Conservation (phyloP, 2,329 filamentous ascomycete genomes). For the Colletotrichum truncatum region DNA sequence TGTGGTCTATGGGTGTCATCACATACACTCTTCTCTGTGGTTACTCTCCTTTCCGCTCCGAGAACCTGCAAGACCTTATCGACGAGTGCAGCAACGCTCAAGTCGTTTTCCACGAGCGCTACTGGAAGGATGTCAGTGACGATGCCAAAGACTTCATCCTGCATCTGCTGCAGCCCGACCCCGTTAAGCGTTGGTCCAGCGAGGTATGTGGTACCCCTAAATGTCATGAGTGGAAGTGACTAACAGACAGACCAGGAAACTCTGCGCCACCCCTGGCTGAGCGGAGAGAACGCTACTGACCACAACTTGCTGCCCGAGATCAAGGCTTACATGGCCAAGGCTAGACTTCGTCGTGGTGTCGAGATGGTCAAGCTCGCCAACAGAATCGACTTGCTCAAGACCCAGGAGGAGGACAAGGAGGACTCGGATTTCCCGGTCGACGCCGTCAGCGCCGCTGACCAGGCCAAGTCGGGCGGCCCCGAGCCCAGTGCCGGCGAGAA, state of each 20-base stretch:
- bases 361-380: slow-evolving; percentile 96
- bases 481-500: slow-evolving; percentile 36
- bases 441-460: slow-evolving; percentile 63
- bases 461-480: slow-evolving; percentile 39
- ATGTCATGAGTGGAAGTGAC: neutral
- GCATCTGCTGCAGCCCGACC: slow-evolving; percentile 79
- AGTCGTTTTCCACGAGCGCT: slow-evolving; percentile 95
- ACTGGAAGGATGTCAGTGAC: slow-evolving; percentile 97
- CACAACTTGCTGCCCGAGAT: slow-evolving; percentile 98
- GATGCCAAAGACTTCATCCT: slow-evolving; percentile 97
- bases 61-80: slow-evolving; percentile 91
- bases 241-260: slow-evolving; percentile 65
- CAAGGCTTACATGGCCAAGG: slow-evolving; percentile 90
- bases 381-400: slow-evolving; percentile 92
- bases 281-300: slow-evolving; percentile 88
- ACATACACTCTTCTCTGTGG: slow-evolving; percentile 98
- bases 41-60: slow-evolving; percentile 97
- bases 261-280: slow-evolving; percentile 87
- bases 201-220: slow-evolving; percentile 60
- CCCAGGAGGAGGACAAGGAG: slow-evolving; percentile 86
- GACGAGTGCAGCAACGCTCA: slow-evolving; percentile 88
- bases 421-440: slow-evolving; percentile 78
- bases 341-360: slow-evolving; percentile 90
- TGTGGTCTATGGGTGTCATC: slow-evolving; percentile 99
- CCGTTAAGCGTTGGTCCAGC: slow-evolving; percentile 80